Base-by-base conservation (phyloP, 2,329 filamentous ascomycete species). In the Alternaria burnsii region DNA sequence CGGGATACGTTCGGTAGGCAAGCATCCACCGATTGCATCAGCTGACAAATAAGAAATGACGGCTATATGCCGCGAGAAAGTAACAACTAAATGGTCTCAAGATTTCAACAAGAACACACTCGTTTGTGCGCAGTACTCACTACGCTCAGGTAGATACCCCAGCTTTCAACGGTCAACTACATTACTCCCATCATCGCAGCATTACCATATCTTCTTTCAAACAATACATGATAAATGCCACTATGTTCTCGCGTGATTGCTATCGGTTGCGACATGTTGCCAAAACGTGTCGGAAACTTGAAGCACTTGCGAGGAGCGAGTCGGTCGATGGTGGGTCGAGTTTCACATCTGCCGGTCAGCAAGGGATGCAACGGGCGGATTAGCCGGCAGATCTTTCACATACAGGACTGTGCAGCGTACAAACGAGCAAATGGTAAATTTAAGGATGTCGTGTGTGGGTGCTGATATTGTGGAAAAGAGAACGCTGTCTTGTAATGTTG, bases 281-380 rank as follows among this genome's bases (percentile, higher is more conserved):
- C 50, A 48, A 58, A 55, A 56, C 57, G 38, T 34, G 56, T 66
- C 41, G 53, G 66, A 60, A 22, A 40, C 52, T 44, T 72, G 69
- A 70, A 60, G 69, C 62, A 60, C 4, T 32, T 36, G 55, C 50
- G 36, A 44, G 38, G 38, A 20, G 42, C 51, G 22, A n/a, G 42
- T 67, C 58, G 38, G 52, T 44, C 58, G 41, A 62, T 67, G 63
- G 69, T 73, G 73, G 72, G 63, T 71, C 73, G 73, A 73, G 67
- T 70, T 70, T 71, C 68, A 68, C 20, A 55, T 54, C 14, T 59
- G 53, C 38, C 9, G 22, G 30, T 18, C 20, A 34, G 30, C 26
- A 38, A 3, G 8, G 44, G 7, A 14, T 14, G 46, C 46, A 38
- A 26, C 32, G 20, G 46, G 14, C 3, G 24, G 38, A 14, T 50